A percentile compares a stretch with the other conserved stretches of the same genome.
phyloP scores from a whole-genome alignment of 768 basidiomycete species.

The Boletus patriciae region DNA sequence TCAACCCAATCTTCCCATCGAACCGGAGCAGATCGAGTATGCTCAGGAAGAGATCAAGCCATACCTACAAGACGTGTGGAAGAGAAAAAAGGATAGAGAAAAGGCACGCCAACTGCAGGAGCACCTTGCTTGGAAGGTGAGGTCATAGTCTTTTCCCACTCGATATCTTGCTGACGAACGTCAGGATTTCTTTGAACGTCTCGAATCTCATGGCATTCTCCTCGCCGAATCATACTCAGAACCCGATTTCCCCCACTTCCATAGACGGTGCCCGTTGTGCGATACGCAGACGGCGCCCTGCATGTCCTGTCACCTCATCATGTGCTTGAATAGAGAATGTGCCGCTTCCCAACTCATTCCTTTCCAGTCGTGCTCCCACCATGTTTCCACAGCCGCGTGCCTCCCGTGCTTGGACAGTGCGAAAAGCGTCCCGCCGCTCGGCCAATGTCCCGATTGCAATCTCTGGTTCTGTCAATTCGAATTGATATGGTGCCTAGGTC shows the following conservation, averaged over 20 bases:
- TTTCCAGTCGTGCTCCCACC: slow-evolving; percentile 19
- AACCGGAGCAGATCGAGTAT: slow-evolving; percentile 19
- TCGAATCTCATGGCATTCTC: slow-evolving; percentile 9
- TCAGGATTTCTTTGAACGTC: slow-evolving; percentile 20
- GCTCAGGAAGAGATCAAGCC: slow-evolving; percentile 15
- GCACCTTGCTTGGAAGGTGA: slow-evolving; percentile 15
- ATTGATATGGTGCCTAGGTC: slow-evolving; percentile 25
- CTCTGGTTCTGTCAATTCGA: slow-evolving; percentile 25
- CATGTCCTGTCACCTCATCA: slow-evolving; percentile 7
- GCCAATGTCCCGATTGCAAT: slow-evolving; percentile 22
- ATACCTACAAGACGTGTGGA: slow-evolving; percentile 13
- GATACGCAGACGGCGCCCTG: slow-evolving; percentile 5
- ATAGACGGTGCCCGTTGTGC: slow-evolving; percentile 17
- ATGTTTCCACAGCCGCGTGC: slow-evolving; percentile 9
- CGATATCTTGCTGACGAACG: background rate
- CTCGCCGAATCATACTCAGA: background rate
- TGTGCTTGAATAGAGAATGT: slow-evolving; percentile 22
- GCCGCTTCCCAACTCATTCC: slow-evolving; percentile 15
- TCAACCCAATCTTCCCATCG: slow-evolving; percentile 16
- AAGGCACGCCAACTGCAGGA: slow-evolving; percentile 3
- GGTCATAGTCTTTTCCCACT: background rate
- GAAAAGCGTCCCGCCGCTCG: slow-evolving; percentile 4
- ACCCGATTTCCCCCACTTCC: background rate
- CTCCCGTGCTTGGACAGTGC: slow-evolving; percentile 8
- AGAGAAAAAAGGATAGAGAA: slow-evolving; percentile 3